Evolutionary conservation across 83 land plant species (phyloP).

Genomic region (Thuja plicata): DNA sequence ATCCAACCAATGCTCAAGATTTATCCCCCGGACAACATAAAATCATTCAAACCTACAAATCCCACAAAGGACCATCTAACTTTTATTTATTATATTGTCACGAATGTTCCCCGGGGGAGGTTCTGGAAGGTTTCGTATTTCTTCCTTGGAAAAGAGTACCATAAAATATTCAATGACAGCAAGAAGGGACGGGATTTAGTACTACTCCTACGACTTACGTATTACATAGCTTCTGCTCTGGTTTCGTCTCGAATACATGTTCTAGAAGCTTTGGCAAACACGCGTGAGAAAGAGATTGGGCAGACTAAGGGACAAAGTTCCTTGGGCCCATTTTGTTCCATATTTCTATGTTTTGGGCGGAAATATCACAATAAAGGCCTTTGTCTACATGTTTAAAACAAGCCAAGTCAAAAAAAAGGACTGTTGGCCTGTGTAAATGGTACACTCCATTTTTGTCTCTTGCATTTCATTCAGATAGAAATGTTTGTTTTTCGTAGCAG

Average conservation of each 20-base stretch:
- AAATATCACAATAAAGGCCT: background rate
- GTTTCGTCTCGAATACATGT: background rate
- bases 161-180: background rate
- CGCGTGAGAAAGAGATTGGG: background rate
- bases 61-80: background rate
- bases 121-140: background rate
- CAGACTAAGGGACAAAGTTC: background rate
- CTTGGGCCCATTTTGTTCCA: background rate
- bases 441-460: too few relatives aligned
- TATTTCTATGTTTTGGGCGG: conserved; percentile 2
- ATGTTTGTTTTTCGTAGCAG: background rate
- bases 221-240: background rate
- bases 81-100: background rate
- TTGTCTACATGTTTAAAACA: background rate
- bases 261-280: background rate
- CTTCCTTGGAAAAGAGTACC: background rate
- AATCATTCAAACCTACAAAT: background rate
- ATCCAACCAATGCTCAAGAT: too few relatives aligned
- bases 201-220: background rate
- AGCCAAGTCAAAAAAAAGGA: background rate
- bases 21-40: too few relatives aligned
- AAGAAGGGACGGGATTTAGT: background rate
- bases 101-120: background rate
- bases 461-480: too few relatives aligned
- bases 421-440: background rate